Conservation (phyloP, 495 filamentous ascomycete genomes). For the Lepraria neglecta region DNA sequence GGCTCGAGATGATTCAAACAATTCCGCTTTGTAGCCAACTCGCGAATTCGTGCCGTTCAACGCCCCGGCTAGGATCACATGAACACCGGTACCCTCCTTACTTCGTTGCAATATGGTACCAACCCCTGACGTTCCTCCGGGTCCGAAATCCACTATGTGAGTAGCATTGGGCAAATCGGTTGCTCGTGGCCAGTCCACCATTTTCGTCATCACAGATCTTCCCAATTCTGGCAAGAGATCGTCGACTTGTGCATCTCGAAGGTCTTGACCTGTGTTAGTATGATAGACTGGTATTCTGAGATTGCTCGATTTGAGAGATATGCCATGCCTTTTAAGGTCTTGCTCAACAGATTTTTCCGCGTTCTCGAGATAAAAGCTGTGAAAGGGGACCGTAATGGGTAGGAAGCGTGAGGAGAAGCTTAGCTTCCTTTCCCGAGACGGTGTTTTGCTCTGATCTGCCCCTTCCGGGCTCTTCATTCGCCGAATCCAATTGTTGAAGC, state of each 20-base stretch:
- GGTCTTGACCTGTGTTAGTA: slow-evolving; percentile 33
- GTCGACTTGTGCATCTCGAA: slow-evolving; percentile 20
- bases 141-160: slow-evolving; percentile 30
- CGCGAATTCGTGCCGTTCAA: slow-evolving; percentile 24
- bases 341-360: slow-evolving; percentile 24
- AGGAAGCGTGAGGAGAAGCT: slow-evolving; percentile 28
- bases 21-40: slow-evolving; percentile 23
- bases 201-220: slow-evolving; percentile 27
- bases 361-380: slow-evolving; percentile 31
- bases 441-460: slow-evolving; percentile 26
- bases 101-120: slow-evolving; percentile 26
- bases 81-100: slow-evolving; percentile 31
- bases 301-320: slow-evolving; percentile 23
- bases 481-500: slow-evolving; percentile 21
- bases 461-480: slow-evolving; percentile 14
- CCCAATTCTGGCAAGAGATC: slow-evolving; percentile 8
- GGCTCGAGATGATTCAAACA: too few relatives aligned
- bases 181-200: slow-evolving; percentile 30
- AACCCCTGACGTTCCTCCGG: slow-evolving; percentile 28
- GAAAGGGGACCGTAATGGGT: slow-evolving; percentile 35
- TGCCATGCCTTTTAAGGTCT: slow-evolving; percentile 20
- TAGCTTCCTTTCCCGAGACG: slow-evolving; percentile 26
- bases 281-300: slow-evolving; percentile 35
- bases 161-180: slow-evolving; percentile 25
- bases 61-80: slow-evolving; percentile 24